Evolutionary conservation across 2,329 filamentous ascomycete genomes (phyloP).

Genomic region (Dothideomycetes sp.): DNA sequence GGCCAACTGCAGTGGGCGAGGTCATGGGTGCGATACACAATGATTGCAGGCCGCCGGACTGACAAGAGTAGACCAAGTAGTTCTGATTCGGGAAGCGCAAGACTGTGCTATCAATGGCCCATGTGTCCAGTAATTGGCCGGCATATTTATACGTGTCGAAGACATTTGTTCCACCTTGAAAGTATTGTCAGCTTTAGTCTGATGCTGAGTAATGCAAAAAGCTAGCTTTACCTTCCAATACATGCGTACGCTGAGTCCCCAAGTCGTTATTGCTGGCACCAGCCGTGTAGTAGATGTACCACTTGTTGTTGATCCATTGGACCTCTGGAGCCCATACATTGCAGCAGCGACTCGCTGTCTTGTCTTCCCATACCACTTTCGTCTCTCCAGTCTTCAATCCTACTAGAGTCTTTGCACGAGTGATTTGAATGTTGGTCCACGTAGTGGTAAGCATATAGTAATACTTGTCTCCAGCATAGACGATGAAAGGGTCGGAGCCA

Average conservation of each 20-base stretch:
- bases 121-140: constrained; percentile 34
- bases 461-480: constrained; percentile 41
- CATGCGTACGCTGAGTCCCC: constrained; percentile 43
- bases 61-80: constrained; percentile 45
- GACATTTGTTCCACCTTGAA: constrained; percentile 42
- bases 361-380: constrained; percentile 42
- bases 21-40: constrained; percentile 34
- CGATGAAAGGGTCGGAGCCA: constrained; percentile 46
- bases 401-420: constrained; percentile 44
- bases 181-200: background rate
- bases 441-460: constrained; percentile 51
- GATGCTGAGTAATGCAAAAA: too few species aligned
- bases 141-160: constrained; percentile 44
- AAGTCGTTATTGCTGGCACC: constrained; percentile 33
- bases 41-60: constrained; percentile 32
- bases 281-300: constrained; percentile 52
- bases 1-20: constrained; percentile 36
- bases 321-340: constrained; percentile 53
- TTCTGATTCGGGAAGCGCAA: constrained; percentile 39
- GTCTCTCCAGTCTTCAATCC: constrained; percentile 46
- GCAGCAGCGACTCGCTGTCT: constrained; percentile 39
- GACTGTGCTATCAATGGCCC: constrained; percentile 43
- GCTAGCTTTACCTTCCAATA: constrained; percentile 37
- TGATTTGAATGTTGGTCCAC: constrained; percentile 48
- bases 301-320: constrained; percentile 38